Percentiles rank a stretch among this genome's conserved stretches.
Conservation (phyloP, 768 basidiomycete genomes). For the Rhizopogon roseolus region DNA sequence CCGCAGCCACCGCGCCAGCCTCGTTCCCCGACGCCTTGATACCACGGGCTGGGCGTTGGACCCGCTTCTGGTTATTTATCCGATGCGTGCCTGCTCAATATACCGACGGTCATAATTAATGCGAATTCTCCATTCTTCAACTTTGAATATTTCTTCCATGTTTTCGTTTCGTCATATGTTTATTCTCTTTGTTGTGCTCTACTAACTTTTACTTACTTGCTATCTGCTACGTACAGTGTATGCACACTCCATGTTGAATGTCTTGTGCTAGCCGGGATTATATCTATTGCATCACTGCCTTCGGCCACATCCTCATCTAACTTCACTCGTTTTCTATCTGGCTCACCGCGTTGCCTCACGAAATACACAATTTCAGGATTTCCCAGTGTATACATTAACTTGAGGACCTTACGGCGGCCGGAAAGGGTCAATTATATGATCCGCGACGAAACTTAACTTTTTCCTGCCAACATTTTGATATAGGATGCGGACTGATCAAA, state of each 20-base stretch:
- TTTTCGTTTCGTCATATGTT: too few relatives aligned
- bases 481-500: constrained; percentile 1
- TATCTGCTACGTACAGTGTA: too few relatives aligned
- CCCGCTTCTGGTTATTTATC: too few relatives aligned
- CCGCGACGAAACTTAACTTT: background rate
- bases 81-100: too few relatives aligned
- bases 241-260: background rate
- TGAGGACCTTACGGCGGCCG: background rate
- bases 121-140: too few relatives aligned
- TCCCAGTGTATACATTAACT: background rate
- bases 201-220: too few relatives aligned
- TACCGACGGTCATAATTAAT: too few relatives aligned
- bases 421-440: background rate
- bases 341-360: background rate
- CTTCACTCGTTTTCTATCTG: background rate
- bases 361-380: background rate
- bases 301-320: background rate
- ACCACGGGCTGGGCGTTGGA: too few relatives aligned
- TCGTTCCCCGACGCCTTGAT: too few relatives aligned
- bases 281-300: background rate
- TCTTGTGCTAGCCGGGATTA: background rate
- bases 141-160: too few relatives aligned
- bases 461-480: constrained; percentile 1
- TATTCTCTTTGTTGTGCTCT: too few relatives aligned
- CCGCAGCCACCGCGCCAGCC: too few relatives aligned